A percentile compares a stretch with the other conserved stretches of the same genome.
phyloP scores from a whole-genome alignment of 2,329 filamentous ascomycete genomes.

The Sclerotinia subarctica region DNA sequence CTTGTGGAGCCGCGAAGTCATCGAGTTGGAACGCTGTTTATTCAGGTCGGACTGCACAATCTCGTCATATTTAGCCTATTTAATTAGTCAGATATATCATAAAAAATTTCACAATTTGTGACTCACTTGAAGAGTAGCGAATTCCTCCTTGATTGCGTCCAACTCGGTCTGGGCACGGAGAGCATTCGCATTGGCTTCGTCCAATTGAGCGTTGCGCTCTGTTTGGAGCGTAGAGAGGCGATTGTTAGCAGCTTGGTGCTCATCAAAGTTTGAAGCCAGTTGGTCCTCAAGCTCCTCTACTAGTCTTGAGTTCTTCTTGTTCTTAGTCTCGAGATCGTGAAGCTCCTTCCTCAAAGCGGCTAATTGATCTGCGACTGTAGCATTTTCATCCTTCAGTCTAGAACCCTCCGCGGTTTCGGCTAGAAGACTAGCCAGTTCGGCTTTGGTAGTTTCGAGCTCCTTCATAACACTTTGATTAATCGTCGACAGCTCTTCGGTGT shows the following conservation, averaged over 20 bases:
- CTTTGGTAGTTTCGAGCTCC: conserved; percentile 60
- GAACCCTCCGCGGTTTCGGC: conserved; percentile 46
- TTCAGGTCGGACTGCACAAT: conserved; percentile 34
- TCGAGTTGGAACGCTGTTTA: conserved; percentile 56
- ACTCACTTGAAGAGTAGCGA: conserved; percentile 64
- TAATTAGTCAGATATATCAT: conserved; percentile 15
- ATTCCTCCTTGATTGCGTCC: conserved; percentile 64
- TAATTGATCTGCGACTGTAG: conserved; percentile 54
- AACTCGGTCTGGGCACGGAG: conserved; percentile 64
- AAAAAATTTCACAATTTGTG: neutral
- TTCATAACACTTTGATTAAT: conserved; percentile 59
- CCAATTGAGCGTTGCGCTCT: conserved; percentile 70
- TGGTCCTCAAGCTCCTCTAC: conserved; percentile 97
- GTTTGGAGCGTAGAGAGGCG: conserved; percentile 78
- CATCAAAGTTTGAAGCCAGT: conserved; percentile 90
- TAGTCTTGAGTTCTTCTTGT: conserved; percentile 86
- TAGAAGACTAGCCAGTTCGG: conserved; percentile 52
- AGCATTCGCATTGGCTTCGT: conserved; percentile 70
- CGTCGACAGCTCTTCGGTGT: conserved; percentile 53
- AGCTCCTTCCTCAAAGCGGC: conserved; percentile 64
- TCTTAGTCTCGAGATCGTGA: conserved; percentile 59
- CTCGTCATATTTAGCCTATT: conserved; percentile 62
- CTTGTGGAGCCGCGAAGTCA: conserved; percentile 60
- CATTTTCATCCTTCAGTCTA: conserved; percentile 44
- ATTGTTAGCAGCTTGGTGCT: conserved; percentile 81